Percentiles rank a stretch among this genome's conserved stretches.
Evolutionary conservation across 306 rosid species (phyloP).

Genomic region (Spatholobus suberectus): DNA sequence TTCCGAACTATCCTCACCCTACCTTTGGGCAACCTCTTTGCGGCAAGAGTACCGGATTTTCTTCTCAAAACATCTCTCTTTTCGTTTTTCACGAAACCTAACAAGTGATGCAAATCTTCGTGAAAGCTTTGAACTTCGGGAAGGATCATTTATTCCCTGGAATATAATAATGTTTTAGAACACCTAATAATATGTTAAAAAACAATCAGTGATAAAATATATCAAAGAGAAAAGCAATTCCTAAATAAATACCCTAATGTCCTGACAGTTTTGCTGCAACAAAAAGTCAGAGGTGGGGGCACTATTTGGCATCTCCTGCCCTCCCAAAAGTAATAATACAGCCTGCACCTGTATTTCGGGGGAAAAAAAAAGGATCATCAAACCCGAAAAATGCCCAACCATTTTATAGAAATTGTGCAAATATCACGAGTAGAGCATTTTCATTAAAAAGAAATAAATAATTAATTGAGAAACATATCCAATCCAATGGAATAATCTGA

Average conservation of each 20-base stretch:
- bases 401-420: not conserved
- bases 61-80: constrained; percentile 83
- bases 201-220: not conserved
- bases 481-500: not conserved
- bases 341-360: constrained; percentile 71
- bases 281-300: constrained; percentile 45
- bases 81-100: constrained; percentile 83
- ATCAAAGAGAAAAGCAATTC: constrained; percentile 13
- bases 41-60: constrained; percentile 77
- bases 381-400: not conserved
- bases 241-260: constrained; percentile 54
- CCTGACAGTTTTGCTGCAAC: constrained; percentile 48
- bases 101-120: constrained; percentile 79
- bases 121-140: constrained; percentile 62
- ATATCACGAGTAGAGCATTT: not conserved
- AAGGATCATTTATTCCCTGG: constrained; percentile 61
- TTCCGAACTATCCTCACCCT: constrained; percentile 27
- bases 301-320: constrained; percentile 50
- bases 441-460: too few species aligned
- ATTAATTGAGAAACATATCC: not conserved
- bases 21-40: constrained; percentile 85
- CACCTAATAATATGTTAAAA: constrained; percentile 2
- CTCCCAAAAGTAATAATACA: constrained; percentile 71
- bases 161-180: constrained; percentile 4
- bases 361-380: not conserved